phyloP scores from a whole-genome alignment of 352 stramenopile species.

The Phytophthora brassicae region DNA sequence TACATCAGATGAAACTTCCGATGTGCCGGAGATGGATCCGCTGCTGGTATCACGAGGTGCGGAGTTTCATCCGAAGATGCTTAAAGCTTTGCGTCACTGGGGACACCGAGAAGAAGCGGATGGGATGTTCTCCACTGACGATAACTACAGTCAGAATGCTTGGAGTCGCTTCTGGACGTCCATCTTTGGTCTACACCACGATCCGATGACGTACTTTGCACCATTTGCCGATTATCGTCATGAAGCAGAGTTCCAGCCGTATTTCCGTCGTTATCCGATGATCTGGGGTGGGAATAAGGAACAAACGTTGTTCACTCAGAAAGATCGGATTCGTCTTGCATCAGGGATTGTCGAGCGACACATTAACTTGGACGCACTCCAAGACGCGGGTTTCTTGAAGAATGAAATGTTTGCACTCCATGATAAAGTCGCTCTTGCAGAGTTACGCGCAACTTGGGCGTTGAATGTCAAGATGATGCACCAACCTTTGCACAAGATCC shows the following conservation, averaged over 20 bases:
- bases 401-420: conserved; percentile 86
- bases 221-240: conserved; percentile 68
- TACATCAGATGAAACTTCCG: conserved; percentile 24
- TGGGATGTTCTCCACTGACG: conserved; percentile 43
- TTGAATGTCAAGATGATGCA: conserved; percentile 60
- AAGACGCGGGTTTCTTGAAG: conserved; percentile 49
- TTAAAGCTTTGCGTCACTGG: conserved; percentile 49
- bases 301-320: conserved; percentile 70
- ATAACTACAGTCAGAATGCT: conserved; percentile 31
- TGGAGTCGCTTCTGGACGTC: conserved; percentile 50
- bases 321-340: conserved; percentile 73
- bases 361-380: conserved; percentile 63
- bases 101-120: conserved; percentile 75
- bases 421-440: conserved; percentile 56
- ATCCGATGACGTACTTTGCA: conserved; percentile 70
- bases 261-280: conserved; percentile 71
- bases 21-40: conserved; percentile 67
- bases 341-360: conserved; percentile 63
- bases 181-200: conserved; percentile 61
- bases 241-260: conserved; percentile 63
- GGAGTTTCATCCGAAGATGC: conserved; percentile 50
- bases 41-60: conserved; percentile 50
- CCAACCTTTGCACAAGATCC: conserved; percentile 83
- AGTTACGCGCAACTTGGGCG: conserved; percentile 69
- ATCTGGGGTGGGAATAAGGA: conserved; percentile 59